Evolutionary conservation across 441 rosid genomes (phyloP).

Genomic region (Erodium chrysanthum): DNA sequence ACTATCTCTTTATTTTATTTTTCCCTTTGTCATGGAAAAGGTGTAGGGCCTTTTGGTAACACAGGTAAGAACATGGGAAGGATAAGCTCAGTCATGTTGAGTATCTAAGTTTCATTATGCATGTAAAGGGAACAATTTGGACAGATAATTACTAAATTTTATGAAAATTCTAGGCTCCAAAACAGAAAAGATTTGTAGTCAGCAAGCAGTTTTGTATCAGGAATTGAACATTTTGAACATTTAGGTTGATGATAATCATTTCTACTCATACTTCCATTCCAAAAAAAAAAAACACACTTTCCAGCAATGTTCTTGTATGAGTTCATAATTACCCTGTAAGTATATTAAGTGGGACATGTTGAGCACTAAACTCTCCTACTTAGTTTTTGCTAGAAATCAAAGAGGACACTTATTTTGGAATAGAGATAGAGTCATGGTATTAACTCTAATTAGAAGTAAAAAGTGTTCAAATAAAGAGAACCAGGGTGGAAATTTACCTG

Average conservation of each 20-base stretch:
- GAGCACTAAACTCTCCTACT: no score
- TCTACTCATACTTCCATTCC: not conserved
- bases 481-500: constrained; percentile 38
- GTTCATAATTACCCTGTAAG: not conserved
- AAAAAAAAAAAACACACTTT: not conserved
- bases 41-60: not conserved
- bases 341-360: no score
- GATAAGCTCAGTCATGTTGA: not conserved
- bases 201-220: not conserved
- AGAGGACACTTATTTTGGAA: not conserved
- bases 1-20: no score
- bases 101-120: not conserved
- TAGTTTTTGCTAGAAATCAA: not conserved
- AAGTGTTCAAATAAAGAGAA: not conserved
- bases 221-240: not conserved
- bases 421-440: not conserved
- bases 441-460: not conserved
- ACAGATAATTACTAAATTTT: not conserved
- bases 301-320: not conserved
- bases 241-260: not conserved
- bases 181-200: not conserved
- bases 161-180: not conserved
- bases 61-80: not conserved
- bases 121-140: not conserved
- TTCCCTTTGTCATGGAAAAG: no score